Base-by-base conservation (phyloP, 805 yeast genomes). In the Candida hungchunana region DNA sequence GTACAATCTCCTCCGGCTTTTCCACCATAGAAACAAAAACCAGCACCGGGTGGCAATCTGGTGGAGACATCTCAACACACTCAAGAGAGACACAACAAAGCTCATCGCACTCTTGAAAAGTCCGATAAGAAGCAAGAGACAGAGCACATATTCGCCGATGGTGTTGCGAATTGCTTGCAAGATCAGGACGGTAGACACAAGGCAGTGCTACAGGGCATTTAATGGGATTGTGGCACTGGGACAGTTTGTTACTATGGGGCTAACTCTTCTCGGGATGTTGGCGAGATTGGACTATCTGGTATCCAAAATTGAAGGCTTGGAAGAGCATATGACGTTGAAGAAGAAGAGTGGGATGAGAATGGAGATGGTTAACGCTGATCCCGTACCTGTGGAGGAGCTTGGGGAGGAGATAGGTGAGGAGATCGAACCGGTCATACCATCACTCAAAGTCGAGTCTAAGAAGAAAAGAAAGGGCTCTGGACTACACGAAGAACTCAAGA, bases 41-140 rank as follows among this genome's bases (percentile, higher is more conserved):
- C 96, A 88, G 55, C 95, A 86, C 51, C 63, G 79, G 4, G 71
- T 69, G 7, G 71, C 85, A 20, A 51, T 53, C 7, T 88, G 96
- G 96, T 88, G 95, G 90, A 71, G 64, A 41, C 69, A 74, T 40
- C 61, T 88, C 26, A 70, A 77, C 42, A 69, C 79, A 8, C 50
- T 86, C 18, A 83, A 82, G 47, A 68, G 95, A 26, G 63, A 68
- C 29, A 36, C 73, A 17, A 57, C 77, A 13, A 62, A 62, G 30
- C 49, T 76, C 6, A 39, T 76, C 26, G 36, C 56, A 5, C 36
- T 58, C 2, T 29, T 55, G 32, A 12, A 16, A 3, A 19, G 26
- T 1, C 32, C 19, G 3, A 25, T 52, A 48, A 12, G 14, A 36
- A 4, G 51, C 56, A n/a, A 5, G 14, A 5, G 11, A 12, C 18